Evolutionary conservation across 768 basidiomycete species (phyloP).

Genomic region (Boletus speciosus): DNA sequence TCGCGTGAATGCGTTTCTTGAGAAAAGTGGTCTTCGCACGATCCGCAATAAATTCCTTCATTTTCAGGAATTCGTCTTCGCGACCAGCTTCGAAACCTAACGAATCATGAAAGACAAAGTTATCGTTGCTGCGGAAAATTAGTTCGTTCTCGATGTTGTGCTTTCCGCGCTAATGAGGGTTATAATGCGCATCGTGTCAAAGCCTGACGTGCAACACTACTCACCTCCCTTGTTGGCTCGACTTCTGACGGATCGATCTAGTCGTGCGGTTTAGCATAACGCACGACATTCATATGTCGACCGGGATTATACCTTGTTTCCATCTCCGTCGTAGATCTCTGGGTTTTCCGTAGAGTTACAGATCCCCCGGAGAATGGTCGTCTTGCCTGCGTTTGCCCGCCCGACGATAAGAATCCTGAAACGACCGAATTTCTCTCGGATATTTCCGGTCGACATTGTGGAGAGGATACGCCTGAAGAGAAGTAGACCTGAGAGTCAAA

Average conservation of each 20-base stretch:
- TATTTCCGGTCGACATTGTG: neutral
- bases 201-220: neutral
- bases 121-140: neutral
- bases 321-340: conserved; percentile 1
- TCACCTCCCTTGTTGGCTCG: neutral
- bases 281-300: neutral
- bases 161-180: neutral
- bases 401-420: neutral
- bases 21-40: neutral
- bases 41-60: conserved; percentile 6
- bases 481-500: neutral
- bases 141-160: conserved; percentile 1
- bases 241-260: conserved; percentile 4
- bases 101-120: conserved; percentile 4
- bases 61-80: neutral
- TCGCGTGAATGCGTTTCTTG: conserved; percentile 6
- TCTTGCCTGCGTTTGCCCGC: conserved; percentile 8
- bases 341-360: conserved; percentile 1
- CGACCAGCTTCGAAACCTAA: conserved; percentile 6
- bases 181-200: no score
- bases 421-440: neutral
- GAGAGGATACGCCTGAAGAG: neutral
- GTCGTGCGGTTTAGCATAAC: neutral
- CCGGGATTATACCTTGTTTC: neutral
- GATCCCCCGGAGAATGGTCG: conserved; percentile 2